Conservation (phyloP, 1,284 basidiomycete species). For the Cutaneotrichosporon cyanovorans region DNA sequence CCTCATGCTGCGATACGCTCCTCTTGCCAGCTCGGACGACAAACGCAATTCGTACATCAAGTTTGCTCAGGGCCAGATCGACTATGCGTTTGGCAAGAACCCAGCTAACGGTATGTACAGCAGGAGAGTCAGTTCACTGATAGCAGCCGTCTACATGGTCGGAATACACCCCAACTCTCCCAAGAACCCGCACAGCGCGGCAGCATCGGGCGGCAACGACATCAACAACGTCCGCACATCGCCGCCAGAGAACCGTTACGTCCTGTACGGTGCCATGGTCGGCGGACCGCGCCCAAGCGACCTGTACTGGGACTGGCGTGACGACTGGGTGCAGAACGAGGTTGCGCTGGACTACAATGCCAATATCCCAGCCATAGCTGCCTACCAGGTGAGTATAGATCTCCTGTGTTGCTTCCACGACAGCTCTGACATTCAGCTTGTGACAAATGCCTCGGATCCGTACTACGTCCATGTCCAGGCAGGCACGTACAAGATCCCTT, state of each 20-base stretch:
- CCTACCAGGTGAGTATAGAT: conserved; percentile 46
- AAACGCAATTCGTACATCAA: conserved; percentile 55
- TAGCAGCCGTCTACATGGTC: conserved; percentile 49
- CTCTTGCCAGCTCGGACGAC: conserved; percentile 57
- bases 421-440: background rate
- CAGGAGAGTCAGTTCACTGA: conserved; percentile 6
- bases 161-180: conserved; percentile 84
- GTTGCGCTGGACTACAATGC: conserved; percentile 60
- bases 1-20: conserved; percentile 67
- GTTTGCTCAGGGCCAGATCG: conserved; percentile 52
- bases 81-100: conserved; percentile 77
- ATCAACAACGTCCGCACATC: conserved; percentile 60
- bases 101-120: conserved; percentile 70
- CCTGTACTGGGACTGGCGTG: conserved; percentile 72
- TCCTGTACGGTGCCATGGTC: conserved; percentile 77
- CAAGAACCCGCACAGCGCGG: conserved; percentile 75
- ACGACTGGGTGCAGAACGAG: conserved; percentile 45
- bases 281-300: conserved; percentile 76
- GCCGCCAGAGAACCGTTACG: conserved; percentile 62
- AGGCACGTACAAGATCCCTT: conserved; percentile 61
- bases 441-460: conserved; percentile 52
- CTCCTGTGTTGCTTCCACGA: background rate
- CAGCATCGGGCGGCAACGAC: conserved; percentile 68
- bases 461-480: conserved; percentile 63
- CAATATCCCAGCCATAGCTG: conserved; percentile 71